A percentile compares a stretch with the other conserved stretches of the same genome.
Evolutionary conservation across 768 basidiomycete genomes (phyloP).

Genomic region (Agaricus subrufescens): DNA sequence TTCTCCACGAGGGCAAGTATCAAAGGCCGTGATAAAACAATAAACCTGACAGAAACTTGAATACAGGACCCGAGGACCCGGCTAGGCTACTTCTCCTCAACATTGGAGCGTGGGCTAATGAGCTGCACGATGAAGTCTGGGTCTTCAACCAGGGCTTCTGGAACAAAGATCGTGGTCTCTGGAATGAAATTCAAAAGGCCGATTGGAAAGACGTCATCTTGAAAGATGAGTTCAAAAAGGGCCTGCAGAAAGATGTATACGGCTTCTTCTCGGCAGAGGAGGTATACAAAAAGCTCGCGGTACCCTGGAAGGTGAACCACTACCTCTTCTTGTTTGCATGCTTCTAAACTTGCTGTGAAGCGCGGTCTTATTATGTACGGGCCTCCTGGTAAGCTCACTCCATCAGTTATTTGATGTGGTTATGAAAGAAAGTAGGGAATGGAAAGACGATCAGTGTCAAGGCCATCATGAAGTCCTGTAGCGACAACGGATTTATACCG

Average conservation of each 20-base stretch:
- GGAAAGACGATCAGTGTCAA: conserved; percentile 84
- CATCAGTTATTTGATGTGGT: not conserved
- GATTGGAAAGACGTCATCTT: conserved; percentile 75
- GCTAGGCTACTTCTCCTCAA: conserved; percentile 47
- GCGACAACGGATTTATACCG: conserved; percentile 55
- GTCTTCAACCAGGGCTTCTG: conserved; percentile 72
- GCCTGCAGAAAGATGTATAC: conserved; percentile 67
- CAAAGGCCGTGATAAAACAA: not conserved
- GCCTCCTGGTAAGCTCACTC: conserved; percentile 53
- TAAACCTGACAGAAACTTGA: not conserved
- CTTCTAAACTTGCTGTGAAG: conserved; percentile 26
- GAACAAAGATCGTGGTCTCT: conserved; percentile 58
- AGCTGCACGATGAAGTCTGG: conserved; percentile 67
- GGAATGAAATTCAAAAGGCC: conserved; percentile 57
- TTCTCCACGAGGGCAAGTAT: conserved; percentile 54
- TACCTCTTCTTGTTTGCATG: not conserved
- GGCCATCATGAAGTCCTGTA: conserved; percentile 72
- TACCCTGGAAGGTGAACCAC: conserved; percentile 72
- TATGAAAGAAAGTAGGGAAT: conserved; percentile 44
- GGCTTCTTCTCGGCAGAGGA: conserved; percentile 77
- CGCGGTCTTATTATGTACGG: conserved; percentile 82
- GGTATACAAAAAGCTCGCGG: conserved; percentile 67
- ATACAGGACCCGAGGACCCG: conserved; percentile 40
- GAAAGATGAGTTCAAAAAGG: conserved; percentile 61
- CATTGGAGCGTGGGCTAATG: conserved; percentile 46